Evolutionary conservation across 768 basidiomycete genomes (phyloP).

Genomic region (Leucogyrophana mollusca): DNA sequence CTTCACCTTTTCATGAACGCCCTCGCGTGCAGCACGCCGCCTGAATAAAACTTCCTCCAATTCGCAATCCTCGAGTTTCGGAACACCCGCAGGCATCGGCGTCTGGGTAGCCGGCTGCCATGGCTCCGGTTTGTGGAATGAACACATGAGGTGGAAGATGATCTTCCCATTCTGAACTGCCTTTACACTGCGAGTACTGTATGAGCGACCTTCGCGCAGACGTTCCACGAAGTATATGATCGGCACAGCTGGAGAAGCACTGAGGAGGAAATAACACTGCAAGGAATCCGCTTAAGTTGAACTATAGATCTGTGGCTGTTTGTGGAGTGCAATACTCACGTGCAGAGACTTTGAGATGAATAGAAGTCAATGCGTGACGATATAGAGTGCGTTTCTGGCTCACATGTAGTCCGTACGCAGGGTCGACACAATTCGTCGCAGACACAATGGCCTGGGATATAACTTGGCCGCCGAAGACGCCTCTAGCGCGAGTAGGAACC

Average conservation of each 20-base stretch:
- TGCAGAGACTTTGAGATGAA: conserved; percentile 54
- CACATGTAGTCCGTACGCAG: conserved; percentile 69
- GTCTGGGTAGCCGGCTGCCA: conserved; percentile 71
- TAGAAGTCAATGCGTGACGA: not conserved
- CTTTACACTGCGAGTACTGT: conserved; percentile 63
- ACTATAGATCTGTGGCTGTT: not conserved
- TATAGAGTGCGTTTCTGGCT: conserved; percentile 27
- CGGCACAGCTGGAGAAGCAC: conserved; percentile 69
- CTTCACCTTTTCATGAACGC: conserved; percentile 31
- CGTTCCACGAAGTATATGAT: conserved; percentile 80
- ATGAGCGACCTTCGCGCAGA: conserved; percentile 72
- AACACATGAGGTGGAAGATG: conserved; percentile 72
- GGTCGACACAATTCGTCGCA: conserved; percentile 72
- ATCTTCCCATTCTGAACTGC: conserved; percentile 53
- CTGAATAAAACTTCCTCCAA: conserved; percentile 48
- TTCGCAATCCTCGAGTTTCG: conserved; percentile 61
- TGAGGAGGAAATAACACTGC: conserved; percentile 81
- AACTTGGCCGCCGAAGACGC: conserved; percentile 88
- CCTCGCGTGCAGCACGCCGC: conserved; percentile 25
- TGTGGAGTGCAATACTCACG: conserved; percentile 34
- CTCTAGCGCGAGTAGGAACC: conserved; percentile 59
- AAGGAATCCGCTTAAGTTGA: conserved; percentile 12
- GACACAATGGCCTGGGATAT: conserved; percentile 85
- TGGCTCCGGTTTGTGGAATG: conserved; percentile 79
- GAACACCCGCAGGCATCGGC: conserved; percentile 58